Conservation (phyloP, 768 basidiomycete species). For the Panus rudis region DNA sequence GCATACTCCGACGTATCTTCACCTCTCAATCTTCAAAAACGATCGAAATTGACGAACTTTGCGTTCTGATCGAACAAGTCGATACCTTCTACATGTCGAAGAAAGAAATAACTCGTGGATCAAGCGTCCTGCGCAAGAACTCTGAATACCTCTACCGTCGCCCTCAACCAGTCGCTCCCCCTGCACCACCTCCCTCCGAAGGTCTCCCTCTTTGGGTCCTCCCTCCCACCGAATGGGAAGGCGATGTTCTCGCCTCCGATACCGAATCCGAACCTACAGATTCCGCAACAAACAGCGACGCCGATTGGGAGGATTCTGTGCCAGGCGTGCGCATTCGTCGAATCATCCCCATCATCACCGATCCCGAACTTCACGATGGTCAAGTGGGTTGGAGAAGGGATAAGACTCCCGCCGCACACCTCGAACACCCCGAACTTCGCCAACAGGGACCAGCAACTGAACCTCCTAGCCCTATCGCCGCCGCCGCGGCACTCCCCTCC, state of each 20-base stretch:
- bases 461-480: too few relatives aligned
- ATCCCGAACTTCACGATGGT: background rate
- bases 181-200: too few relatives aligned
- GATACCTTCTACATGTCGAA: conserved; percentile 10
- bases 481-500: background rate
- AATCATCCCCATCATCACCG: background rate
- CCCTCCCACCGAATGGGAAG: too few relatives aligned
- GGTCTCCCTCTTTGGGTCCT: too few relatives aligned
- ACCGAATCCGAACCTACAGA: background rate
- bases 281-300: background rate
- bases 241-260: background rate
- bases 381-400: background rate
- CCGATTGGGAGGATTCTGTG: background rate
- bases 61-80: conserved; percentile 1
- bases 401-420: background rate
- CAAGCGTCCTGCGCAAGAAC: background rate
- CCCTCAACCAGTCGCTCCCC: background rate
- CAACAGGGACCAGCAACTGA: too few relatives aligned
- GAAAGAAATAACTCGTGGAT: conserved; percentile 2
- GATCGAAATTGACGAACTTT: conserved; percentile 3
- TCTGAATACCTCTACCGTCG: background rate
- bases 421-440: too few relatives aligned
- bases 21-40: background rate
- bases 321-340: background rate
- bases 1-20: conserved; percentile 7